Conservation (phyloP, 1,139 yeast species). For the Komagataea norvegica region DNA sequence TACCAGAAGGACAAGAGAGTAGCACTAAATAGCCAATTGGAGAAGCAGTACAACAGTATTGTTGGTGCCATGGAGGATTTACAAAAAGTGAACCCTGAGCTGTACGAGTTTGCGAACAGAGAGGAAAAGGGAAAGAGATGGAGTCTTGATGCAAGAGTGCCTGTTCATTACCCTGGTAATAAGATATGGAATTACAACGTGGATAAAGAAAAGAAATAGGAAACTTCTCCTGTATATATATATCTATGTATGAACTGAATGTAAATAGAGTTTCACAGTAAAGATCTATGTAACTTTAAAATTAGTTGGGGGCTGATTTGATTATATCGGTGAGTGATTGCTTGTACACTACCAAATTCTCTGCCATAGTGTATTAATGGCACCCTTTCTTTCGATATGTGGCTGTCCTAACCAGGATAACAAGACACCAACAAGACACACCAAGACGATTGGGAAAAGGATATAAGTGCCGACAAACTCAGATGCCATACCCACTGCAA, state of each 20-base stretch:
- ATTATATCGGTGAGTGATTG: background rate
- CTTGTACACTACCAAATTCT: slow-evolving; percentile 18
- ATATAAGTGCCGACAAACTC: slow-evolving; percentile 48
- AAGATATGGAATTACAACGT: slow-evolving; percentile 69
- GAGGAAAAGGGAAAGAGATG: slow-evolving; percentile 41
- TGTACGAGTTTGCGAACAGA: slow-evolving; percentile 34
- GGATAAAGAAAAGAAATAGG: slow-evolving; percentile 3
- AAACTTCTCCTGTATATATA: background rate
- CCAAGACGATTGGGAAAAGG: slow-evolving; percentile 49
- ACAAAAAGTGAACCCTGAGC: slow-evolving; percentile 34
- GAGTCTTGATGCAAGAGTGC: slow-evolving; percentile 78
- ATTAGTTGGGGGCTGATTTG: background rate
- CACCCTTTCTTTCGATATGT: slow-evolving; percentile 30
- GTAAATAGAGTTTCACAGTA: background rate
- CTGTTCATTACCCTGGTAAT: slow-evolving; percentile 89
- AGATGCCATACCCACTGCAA: slow-evolving; percentile 50
- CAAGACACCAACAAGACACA: slow-evolving; percentile 36
- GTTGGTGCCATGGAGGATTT: slow-evolving; percentile 72
- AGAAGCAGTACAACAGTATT: slow-evolving; percentile 63
- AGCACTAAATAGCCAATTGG: slow-evolving; percentile 43
- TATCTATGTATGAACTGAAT: background rate
- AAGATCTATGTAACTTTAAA: background rate
- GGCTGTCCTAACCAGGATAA: slow-evolving; percentile 46
- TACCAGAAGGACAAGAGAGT: slow-evolving; percentile 47
- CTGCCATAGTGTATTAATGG: slow-evolving; percentile 18